Evolutionary conservation across 768 basidiomycete genomes (phyloP).

Genomic region (Lactifluus piperatus): DNA sequence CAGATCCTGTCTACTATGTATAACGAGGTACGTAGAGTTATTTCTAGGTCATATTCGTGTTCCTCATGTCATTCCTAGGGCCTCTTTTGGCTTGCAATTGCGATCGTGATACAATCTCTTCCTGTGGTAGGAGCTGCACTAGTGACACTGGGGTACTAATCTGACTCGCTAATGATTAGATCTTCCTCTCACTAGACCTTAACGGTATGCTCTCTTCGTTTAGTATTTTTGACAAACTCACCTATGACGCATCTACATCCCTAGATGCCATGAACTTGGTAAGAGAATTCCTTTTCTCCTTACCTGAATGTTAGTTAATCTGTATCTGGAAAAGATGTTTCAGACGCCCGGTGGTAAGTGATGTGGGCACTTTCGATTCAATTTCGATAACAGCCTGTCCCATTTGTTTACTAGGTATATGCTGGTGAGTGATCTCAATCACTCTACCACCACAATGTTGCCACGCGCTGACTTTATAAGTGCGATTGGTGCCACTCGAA

Average conservation of each 20-base stretch:
- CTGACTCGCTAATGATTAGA: not conserved
- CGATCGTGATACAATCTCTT: not conserved
- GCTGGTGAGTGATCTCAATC: not conserved
- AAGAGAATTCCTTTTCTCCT: not conserved
- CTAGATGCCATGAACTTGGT: conserved; percentile 15
- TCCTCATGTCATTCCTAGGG: not conserved
- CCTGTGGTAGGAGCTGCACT: not conserved
- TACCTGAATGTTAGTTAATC: not conserved
- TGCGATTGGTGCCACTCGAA: conserved; percentile 13
- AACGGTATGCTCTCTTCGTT: not conserved
- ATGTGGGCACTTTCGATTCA: not conserved
- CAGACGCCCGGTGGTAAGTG: conserved; percentile 6
- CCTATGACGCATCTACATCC: not conserved
- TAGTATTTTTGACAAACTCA: not conserved
- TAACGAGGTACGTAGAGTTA: conserved; percentile 3
- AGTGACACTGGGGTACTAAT: not conserved
- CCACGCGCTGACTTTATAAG: not conserved
- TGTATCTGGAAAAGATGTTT: conserved; percentile 10
- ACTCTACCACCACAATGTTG: too few relatives aligned
- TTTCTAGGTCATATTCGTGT: not conserved
- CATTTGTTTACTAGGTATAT: not conserved
- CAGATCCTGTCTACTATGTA: not conserved
- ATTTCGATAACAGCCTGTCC: not conserved
- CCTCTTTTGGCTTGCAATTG: conserved; percentile 10
- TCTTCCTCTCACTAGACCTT: conserved; percentile 8